Evolutionary conservation across 73 alveolate species (phyloP).

Genomic region (Paramecium primaurelia): DNA sequence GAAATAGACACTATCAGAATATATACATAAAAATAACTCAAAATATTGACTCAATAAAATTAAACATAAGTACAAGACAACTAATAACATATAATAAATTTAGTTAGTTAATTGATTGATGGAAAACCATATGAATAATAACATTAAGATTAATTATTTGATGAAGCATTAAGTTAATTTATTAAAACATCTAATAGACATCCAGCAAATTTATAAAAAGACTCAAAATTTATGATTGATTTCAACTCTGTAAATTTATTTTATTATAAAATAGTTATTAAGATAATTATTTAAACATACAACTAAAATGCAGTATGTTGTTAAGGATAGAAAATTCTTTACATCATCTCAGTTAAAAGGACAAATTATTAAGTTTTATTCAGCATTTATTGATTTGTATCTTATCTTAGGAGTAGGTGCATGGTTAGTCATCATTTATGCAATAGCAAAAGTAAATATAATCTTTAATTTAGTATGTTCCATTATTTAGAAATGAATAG

Average conservation of each 20-base stretch:
- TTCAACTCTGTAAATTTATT: not conserved
- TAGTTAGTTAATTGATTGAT: not conserved
- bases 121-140: not conserved
- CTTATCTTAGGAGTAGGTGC: not conserved
- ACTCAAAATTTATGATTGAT: not conserved
- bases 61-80: not conserved
- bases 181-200: not conserved
- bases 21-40: not conserved
- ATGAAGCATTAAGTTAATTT: not conserved
- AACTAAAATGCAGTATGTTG: not conserved
- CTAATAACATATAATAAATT: not conserved
- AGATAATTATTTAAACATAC: constrained; percentile 29
- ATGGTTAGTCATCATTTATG: not conserved
- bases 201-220: not conserved
- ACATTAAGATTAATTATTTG: not conserved
- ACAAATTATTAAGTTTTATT: constrained; percentile 8
- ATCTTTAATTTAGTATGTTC: not conserved
- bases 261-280: not conserved
- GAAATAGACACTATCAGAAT: not conserved
- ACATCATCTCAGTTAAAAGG: constrained; percentile 25
- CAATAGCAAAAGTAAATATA: not conserved
- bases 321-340: not conserved
- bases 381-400: constrained; percentile 32
- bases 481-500: not conserved
- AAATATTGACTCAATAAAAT: not conserved